phyloP scores from a whole-genome alignment of 306 rosid genomes.

The Trifolium subterraneum region DNA sequence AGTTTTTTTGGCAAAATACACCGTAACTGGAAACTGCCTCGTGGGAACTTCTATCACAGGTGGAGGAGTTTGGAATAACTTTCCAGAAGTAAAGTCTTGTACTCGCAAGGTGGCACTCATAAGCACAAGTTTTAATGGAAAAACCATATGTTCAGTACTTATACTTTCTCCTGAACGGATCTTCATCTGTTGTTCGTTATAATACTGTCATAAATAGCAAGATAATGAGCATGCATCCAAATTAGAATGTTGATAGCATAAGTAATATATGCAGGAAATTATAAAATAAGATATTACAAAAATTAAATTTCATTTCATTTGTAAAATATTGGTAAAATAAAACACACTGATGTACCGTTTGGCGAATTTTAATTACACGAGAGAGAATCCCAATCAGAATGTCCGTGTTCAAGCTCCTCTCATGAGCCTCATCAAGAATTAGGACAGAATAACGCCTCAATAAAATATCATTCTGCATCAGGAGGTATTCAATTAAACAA shows the following conservation, averaged over 20 bases:
- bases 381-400: conserved; percentile 94
- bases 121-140: conserved; percentile 86
- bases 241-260: conserved; percentile 21
- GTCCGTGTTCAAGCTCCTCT: conserved; percentile 97
- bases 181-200: conserved; percentile 53
- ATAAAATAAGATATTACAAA: conserved; percentile 1
- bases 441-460: conserved; percentile 80
- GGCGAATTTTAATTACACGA: conserved; percentile 67
- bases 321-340: conserved; percentile 13
- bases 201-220: conserved; percentile 56
- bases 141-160: conserved; percentile 59
- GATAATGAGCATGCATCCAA: conserved; percentile 17
- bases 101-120: conserved; percentile 96
- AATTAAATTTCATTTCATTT: conserved; percentile 19
- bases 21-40: conserved; percentile 81
- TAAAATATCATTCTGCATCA: conserved; percentile 77
- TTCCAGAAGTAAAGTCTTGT: conserved; percentile 77
- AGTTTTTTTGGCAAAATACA: conserved; percentile 78
- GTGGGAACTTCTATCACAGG: conserved; percentile 83
- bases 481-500: conserved; percentile 32
- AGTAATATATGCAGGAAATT: conserved; percentile 10
- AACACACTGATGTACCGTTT: conserved; percentile 54
- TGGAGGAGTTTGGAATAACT: conserved; percentile 66
- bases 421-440: conserved; percentile 95
- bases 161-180: conserved; percentile 59